phyloP scores from a whole-genome alignment of 2,329 filamentous ascomycete species.

The Xylariaceae sp. region DNA sequence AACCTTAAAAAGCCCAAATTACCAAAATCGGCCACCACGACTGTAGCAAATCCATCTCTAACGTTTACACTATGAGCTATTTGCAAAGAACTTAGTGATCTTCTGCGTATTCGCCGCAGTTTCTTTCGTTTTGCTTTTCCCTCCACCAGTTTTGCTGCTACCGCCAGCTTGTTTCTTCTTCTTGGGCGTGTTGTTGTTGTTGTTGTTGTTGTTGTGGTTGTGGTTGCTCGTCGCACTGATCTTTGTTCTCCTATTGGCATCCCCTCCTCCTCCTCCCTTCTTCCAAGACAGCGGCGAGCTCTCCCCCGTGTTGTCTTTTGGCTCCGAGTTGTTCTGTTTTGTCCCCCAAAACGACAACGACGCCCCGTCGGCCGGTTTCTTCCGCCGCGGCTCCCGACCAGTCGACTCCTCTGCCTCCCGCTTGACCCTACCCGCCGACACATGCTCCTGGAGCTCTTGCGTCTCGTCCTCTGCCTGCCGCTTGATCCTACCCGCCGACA shows the following conservation, averaged over 20 bases:
- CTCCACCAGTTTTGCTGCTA: too few relatives aligned
- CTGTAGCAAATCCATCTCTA: background rate
- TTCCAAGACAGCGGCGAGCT: slow-evolving; percentile 22
- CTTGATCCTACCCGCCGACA: slow-evolving; percentile 20
- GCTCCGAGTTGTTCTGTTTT: slow-evolving; percentile 10
- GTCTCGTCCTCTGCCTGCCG: slow-evolving; percentile 18
- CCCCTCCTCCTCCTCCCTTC: slow-evolving; percentile 16
- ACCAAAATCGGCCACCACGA: too few relatives aligned
- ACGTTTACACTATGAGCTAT: slow-evolving; percentile 38
- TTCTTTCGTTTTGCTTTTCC: too few relatives aligned
- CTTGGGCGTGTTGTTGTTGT: slow-evolving; percentile 31
- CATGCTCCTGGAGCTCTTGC: slow-evolving; percentile 1
- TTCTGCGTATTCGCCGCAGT: too few relatives aligned
- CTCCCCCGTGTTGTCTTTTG: slow-evolving; percentile 1
- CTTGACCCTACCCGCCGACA: slow-evolving; percentile 20
- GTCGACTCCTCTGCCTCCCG: slow-evolving; percentile 19
- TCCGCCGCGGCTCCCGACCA: slow-evolving; percentile 26
- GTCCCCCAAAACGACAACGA: too few relatives aligned
- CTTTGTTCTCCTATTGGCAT: too few relatives aligned
- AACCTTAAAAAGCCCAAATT: too few relatives aligned
- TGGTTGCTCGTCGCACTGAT: slow-evolving; percentile 39
- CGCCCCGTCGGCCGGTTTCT: too few relatives aligned
- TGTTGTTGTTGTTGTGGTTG: slow-evolving; percentile 38
- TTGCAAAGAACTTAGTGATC: slow-evolving; percentile 43
- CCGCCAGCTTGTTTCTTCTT: slow-evolving; percentile 22